Evolutionary conservation across 1,139 yeast genomes (phyloP), one percentile per base, ranked within the genome.

Genomic region (Suhomyces bribrorum): DNA sequence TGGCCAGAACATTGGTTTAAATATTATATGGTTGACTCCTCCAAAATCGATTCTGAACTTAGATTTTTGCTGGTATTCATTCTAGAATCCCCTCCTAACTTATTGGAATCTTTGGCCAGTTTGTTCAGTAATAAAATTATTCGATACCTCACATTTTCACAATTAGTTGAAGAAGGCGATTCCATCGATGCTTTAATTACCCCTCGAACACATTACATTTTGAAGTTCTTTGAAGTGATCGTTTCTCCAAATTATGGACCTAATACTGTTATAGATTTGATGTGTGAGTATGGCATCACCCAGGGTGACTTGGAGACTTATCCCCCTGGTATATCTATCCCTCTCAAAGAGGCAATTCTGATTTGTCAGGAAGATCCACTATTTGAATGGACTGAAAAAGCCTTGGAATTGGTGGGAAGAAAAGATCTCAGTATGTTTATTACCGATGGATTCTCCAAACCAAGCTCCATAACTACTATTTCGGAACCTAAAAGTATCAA

Each of bases 1-100:
- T 88, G 96, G 96, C 77, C 83, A 3, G 75, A 69, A 0, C 44
- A 56, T 0, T 89, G 97, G 96, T 57, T 62, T 13, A 56, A 59
- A 2, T 82, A 81, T 52, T 86, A 87, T 53, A 66, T 59, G 57
- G 49, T 64, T 6, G 65, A 62, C 25, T 27, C 37, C 1, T 34
- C 32, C 2, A 28, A 29, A 2, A 50, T 65, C 7, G 73, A 66
- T 45, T 43, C 42, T 31, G 54, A 52, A 12, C 45, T 52, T 3
- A 49, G 53, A 34, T 66, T 79, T 32, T 53, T 73, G 2, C 75
- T 68, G 58, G 66, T 69, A 4, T 71, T 72, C 35, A 64, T 76
- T 7, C 45, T 77, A 8, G 61, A 66, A 2, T 42, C 53, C 0
- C 87, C 87, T 1, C 86, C 86, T 0, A 77, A 78, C 47, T 57